Evolutionary conservation across 1,139 yeast genomes (phyloP).

Genomic region (Saccharomyces hybrid): DNA sequence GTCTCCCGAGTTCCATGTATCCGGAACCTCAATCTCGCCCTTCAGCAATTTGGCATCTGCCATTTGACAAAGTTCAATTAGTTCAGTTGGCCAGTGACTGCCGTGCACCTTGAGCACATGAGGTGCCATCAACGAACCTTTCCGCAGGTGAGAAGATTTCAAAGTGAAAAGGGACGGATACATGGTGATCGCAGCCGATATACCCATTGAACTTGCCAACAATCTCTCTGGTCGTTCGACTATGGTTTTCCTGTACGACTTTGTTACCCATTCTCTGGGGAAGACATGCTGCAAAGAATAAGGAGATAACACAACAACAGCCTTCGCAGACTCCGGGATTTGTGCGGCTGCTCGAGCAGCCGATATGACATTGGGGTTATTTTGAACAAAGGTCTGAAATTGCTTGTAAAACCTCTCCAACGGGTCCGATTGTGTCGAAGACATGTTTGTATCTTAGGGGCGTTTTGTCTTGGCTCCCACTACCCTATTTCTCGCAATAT

Average conservation of each 20-base stretch:
- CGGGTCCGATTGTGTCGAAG: slow-evolving; percentile 18
- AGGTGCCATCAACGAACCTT: slow-evolving; percentile 30
- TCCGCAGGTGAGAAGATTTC: slow-evolving; percentile 33
- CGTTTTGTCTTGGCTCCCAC: background rate
- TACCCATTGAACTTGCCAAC: slow-evolving; percentile 68
- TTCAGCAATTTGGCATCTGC: slow-evolving; percentile 50
- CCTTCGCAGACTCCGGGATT: slow-evolving; percentile 40
- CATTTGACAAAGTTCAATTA: slow-evolving; percentile 52
- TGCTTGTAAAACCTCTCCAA: slow-evolving; percentile 38
- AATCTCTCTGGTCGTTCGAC: slow-evolving; percentile 82
- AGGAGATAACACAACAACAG: slow-evolving; percentile 52
- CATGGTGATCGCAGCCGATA: slow-evolving; percentile 68
- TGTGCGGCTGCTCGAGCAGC: slow-evolving; percentile 41
- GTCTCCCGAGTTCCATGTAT: slow-evolving; percentile 78
- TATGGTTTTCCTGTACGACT: slow-evolving; percentile 57
- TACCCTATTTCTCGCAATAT: background rate
- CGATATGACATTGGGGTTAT: slow-evolving; percentile 48
- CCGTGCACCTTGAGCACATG: slow-evolving; percentile 78
- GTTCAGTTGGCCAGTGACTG: slow-evolving; percentile 55
- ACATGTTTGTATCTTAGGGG: background rate
- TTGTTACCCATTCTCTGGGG: slow-evolving; percentile 70
- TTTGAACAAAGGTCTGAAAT: slow-evolving; percentile 43
- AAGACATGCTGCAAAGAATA: slow-evolving; percentile 60
- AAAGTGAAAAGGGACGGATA: slow-evolving; percentile 55
- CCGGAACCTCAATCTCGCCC: slow-evolving; percentile 66